These are phyloP conservation scores for Daphne laureola DNA, from an alignment of 441 rosid species.

Conservation along the genomic window DNA sequence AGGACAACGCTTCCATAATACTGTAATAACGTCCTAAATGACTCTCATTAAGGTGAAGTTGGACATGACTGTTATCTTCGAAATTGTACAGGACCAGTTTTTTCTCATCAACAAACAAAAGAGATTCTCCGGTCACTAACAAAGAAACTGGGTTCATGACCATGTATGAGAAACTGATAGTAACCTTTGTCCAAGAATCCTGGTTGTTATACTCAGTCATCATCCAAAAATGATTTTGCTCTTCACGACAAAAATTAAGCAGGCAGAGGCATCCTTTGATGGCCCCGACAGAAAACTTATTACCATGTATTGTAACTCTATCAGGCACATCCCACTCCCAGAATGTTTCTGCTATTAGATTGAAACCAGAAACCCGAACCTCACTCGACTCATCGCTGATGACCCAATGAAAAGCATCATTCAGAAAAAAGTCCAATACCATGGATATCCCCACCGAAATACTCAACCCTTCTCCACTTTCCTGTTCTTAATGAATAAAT, in stretches of 20 bases:
- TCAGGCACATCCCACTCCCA: background rate
- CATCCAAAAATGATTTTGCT: conserved; percentile 35
- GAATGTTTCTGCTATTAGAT: conserved; percentile 15
- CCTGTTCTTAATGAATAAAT: conserved; percentile 31
- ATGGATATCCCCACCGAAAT: conserved; percentile 17
- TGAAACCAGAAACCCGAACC: conserved; percentile 25
- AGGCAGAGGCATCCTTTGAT: conserved; percentile 28
- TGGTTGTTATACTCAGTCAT: conserved; percentile 28
- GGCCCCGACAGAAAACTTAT: conserved; percentile 22
- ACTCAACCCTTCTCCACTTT: conserved; percentile 26
- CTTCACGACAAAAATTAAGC: conserved; percentile 18
- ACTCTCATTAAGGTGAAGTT: conserved; percentile 7
- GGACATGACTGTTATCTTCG: conserved; percentile 7
- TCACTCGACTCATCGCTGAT: conserved; percentile 8
- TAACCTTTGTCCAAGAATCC: conserved; percentile 31
- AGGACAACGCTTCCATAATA: conserved; percentile 29
- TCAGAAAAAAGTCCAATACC: conserved; percentile 28
- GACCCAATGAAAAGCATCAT: conserved; percentile 38
- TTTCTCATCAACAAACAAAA: conserved; percentile 32
- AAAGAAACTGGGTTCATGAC: conserved; percentile 31
- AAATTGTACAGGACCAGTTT: conserved; percentile 29
- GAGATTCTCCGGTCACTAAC: conserved; percentile 16
- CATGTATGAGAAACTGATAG: conserved; percentile 20
- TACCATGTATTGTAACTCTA: conserved; percentile 1
- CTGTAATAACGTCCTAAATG: conserved; percentile 24